Evolutionary conservation across 2,329 filamentous ascomycete species (phyloP), one percentile per base, ranked within the genome.

Genomic region (Phaeosphaeria sp.): DNA sequence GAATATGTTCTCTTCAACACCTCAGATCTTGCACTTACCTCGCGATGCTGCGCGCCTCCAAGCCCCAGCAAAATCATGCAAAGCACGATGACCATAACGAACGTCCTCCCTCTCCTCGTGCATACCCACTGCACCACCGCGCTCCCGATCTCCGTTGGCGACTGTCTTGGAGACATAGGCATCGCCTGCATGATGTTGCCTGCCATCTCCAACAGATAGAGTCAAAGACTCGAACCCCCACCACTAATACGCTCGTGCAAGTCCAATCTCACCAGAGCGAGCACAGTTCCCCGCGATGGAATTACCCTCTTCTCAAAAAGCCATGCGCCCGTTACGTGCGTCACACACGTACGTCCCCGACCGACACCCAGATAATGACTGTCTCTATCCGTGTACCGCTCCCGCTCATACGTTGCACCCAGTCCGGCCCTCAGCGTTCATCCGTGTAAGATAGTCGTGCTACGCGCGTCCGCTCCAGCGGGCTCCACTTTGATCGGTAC

Each of bases 101-200:
- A 36, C 30, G 61, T 65, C 52, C 73, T 67, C 33, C 74, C 74
- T 58, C 74, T 68, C 49, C 73, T 53, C 22, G 71, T 65, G 42
- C 66, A 67, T 9, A 60, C 63, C 71, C 72, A 76, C 49, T 68
- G 66, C 13, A 74, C 50, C 15, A 66, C 71, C 17, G 74, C 74
- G 58, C 61, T 62, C 21, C 67, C 65, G 40, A 74, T 45, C 22
- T 66, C 59, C 21, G 56, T 55, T 33, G 69, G 63, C 49, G 67
- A 65, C 20, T 65, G 65, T 48, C 63, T 58, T 33, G 69, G 68
- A 45, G 69, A 71, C 64, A 71, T 67, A 22, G 65, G 65, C 63
- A 68, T 68, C 5, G 50, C 22, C 54, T 67, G 63, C 61, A 73
- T 64, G 9, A 53, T 51, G 20, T 71, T 69, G 56, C 68, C 63